Conservation (phyloP, 2,329 filamentous ascomycete genomes). For the Cladosporium sp. region DNA sequence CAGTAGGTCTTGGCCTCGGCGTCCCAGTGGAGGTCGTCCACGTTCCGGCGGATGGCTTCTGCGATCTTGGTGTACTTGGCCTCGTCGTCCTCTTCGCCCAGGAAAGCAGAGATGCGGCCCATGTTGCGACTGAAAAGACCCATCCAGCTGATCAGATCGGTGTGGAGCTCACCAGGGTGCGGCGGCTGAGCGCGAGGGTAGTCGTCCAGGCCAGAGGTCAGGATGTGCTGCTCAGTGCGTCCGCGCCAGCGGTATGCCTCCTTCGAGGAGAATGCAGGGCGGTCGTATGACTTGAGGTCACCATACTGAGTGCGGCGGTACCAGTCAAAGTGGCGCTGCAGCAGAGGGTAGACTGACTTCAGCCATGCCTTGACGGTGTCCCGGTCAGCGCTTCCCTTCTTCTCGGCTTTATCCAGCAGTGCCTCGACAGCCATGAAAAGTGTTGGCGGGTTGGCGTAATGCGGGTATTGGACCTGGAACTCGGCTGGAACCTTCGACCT, state of each 20-base stretch:
- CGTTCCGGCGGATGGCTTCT: constrained; percentile 77
- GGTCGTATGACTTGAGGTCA: constrained; percentile 87
- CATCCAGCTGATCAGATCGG: constrained; percentile 94
- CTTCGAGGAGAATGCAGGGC: constrained; percentile 80
- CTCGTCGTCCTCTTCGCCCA: constrained; percentile 76
- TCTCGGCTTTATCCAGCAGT: constrained; percentile 76
- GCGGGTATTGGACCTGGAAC: constrained; percentile 93
- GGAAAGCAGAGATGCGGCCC: constrained; percentile 70
- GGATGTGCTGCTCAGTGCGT: constrained; percentile 78
- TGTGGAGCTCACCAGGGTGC: constrained; percentile 91
- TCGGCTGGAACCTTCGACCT: constrained; percentile 90
- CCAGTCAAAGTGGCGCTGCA: constrained; percentile 90
- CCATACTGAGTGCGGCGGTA: constrained; percentile 90
- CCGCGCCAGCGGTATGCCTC: constrained; percentile 96
- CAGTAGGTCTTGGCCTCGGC: constrained; percentile 80
- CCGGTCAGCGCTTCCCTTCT: constrained; percentile 59
- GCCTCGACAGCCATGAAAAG: constrained; percentile 85
- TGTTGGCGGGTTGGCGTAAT: constrained; percentile 96
- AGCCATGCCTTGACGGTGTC: constrained; percentile 71
- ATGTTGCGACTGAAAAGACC: constrained; percentile 94
- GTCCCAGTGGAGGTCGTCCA: constrained; percentile 93
- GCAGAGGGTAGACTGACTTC: constrained; percentile 75
- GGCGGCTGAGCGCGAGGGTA: constrained; percentile 93
- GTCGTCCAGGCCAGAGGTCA: constrained; percentile 93
- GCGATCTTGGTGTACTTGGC: constrained; percentile 70